These are phyloP conservation scores for Fusarium sacchari DNA, from an alignment of 2,329 filamentous ascomycete genomes.

Conservation along the genomic window DNA sequence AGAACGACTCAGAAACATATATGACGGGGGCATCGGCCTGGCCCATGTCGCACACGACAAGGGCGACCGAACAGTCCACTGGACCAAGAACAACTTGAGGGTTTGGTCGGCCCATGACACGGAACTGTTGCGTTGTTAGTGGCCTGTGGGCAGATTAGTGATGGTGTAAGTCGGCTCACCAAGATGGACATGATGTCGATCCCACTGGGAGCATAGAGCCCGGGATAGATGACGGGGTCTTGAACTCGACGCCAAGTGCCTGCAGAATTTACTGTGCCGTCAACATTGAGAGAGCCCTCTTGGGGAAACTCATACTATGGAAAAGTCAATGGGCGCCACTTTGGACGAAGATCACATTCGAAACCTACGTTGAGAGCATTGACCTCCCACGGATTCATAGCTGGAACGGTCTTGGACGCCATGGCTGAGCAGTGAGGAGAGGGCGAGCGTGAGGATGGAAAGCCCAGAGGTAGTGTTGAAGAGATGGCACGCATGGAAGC, in stretches of 20 bases:
- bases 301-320: conserved; percentile 42
- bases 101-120: conserved; percentile 75
- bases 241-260: conserved; percentile 43
- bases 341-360: not conserved
- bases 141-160: not conserved
- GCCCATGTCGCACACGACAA: conserved; percentile 82
- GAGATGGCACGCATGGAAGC: conserved; percentile 30
- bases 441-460: conserved; percentile 7
- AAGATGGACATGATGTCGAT: conserved; percentile 66
- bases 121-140: conserved; percentile 52
- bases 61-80: conserved; percentile 84
- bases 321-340: conserved; percentile 11
- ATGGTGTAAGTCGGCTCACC: conserved; percentile 47
- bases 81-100: conserved; percentile 82
- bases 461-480: conserved; percentile 14
- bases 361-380: conserved; percentile 39
- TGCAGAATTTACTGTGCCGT: conserved; percentile 31
- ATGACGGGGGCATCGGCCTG: conserved; percentile 81
- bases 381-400: conserved; percentile 43
- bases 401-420: conserved; percentile 23
- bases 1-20: conserved; percentile 85
- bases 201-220: conserved; percentile 64
- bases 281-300: conserved; percentile 32
- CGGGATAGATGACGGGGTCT: conserved; percentile 65
- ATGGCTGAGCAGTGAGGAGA: conserved; percentile 21